Conservation (phyloP, 352 stramenopile species). For the Pythium folliculosum region DNA sequence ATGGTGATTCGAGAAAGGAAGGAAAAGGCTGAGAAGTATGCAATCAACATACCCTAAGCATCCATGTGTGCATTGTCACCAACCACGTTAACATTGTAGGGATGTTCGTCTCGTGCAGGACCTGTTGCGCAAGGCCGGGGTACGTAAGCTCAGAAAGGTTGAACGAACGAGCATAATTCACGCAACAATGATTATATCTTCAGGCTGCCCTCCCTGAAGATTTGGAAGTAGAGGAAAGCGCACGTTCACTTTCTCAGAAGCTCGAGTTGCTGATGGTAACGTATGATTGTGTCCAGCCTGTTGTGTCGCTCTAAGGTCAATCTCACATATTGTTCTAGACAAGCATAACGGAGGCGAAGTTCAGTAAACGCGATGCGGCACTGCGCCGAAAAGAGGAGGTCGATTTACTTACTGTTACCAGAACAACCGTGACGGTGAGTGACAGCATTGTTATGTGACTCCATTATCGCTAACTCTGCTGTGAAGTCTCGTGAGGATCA, state of each 20-base stretch:
- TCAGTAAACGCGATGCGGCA: constrained; percentile 7
- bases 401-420: not conserved
- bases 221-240: constrained; percentile 1
- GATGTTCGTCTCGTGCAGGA: not conserved
- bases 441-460: too few species aligned
- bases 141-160: not conserved
- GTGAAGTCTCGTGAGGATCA: constrained; percentile 9
- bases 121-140: constrained; percentile 7
- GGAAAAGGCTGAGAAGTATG: not conserved
- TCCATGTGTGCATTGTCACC: not conserved
- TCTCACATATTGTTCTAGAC: not conserved
- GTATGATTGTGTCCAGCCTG: not conserved
- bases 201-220: constrained; percentile 10
- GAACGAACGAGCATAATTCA: not conserved
- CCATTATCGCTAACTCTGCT: too few species aligned
- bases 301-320: too few species aligned
- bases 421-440: constrained; percentile 3
- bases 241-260: not conserved
- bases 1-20: not conserved
- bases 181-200: not conserved
- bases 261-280: constrained; percentile 2
- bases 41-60: not conserved
- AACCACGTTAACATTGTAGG: not conserved
- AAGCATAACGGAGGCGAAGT: not conserved
- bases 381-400: constrained; percentile 7